phyloP scores from a whole-genome alignment of 192 early-diverging fungal genomes.

The Backusella psychrophila region DNA sequence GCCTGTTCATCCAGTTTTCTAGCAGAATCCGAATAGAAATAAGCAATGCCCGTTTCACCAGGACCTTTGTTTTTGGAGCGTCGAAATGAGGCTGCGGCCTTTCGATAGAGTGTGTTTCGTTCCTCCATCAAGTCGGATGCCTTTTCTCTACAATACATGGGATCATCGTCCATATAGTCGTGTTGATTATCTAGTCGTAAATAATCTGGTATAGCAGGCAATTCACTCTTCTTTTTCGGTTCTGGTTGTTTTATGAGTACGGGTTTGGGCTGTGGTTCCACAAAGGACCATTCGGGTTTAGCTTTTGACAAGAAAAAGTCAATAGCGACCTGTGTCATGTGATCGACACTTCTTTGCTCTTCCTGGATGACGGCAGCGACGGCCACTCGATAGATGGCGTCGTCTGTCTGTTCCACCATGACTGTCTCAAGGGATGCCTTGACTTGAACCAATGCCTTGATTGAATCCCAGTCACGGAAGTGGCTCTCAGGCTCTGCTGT shows the following conservation, averaged over 20 bases:
- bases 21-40: slow-evolving; percentile 51
- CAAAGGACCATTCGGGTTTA: background rate
- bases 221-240: background rate
- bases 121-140: slow-evolving; percentile 32
- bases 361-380: slow-evolving; percentile 36
- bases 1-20: slow-evolving; percentile 38
- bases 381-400: slow-evolving; percentile 36
- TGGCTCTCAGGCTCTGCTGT: background rate
- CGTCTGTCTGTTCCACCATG: slow-evolving; percentile 37
- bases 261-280: background rate
- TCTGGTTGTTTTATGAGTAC: background rate
- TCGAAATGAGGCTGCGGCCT: slow-evolving; percentile 42
- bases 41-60: slow-evolving; percentile 47
- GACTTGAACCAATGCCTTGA: slow-evolving; percentile 25
- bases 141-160: slow-evolving; percentile 40
- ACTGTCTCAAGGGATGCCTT: slow-evolving; percentile 29
- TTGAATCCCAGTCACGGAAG: slow-evolving; percentile 8
- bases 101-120: slow-evolving; percentile 47
- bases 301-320: slow-evolving; percentile 33
- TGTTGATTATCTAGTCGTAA: slow-evolving; percentile 29
- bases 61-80: slow-evolving; percentile 26
- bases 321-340: slow-evolving; percentile 38
- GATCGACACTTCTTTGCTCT: slow-evolving; percentile 15
- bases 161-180: slow-evolving; percentile 46
- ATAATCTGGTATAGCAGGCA: slow-evolving; percentile 36